A percentile compares a stretch with the other conserved stretches of the same genome.
phyloP scores from a whole-genome alignment of 73 alveolate species.

The Loxodes magnus region DNA sequence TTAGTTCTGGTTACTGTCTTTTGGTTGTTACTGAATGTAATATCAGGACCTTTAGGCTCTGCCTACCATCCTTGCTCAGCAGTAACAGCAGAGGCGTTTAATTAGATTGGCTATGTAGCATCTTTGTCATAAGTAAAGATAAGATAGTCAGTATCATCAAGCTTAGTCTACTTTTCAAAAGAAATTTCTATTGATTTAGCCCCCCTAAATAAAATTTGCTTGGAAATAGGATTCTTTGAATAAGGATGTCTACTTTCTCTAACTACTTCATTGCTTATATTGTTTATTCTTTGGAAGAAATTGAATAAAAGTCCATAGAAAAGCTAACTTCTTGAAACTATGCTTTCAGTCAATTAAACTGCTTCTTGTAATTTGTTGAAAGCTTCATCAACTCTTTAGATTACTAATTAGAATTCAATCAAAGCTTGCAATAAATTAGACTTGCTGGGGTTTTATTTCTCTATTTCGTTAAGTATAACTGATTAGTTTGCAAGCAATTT shows the following conservation, averaged over 20 bases:
- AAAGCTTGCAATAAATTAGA: neutral
- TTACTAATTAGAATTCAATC: conserved; percentile 1
- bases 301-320: neutral
- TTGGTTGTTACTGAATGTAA: neutral
- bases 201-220: neutral
- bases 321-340: neutral
- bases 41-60: conserved; percentile 13
- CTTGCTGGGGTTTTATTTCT: neutral
- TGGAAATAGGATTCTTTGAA: conserved; percentile 1
- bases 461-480: neutral
- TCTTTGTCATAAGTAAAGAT: conserved; percentile 7
- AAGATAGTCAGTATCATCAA: neutral
- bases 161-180: conserved; percentile 5
- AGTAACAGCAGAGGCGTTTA: neutral
- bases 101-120: neutral
- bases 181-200: conserved; percentile 11
- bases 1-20: conserved; percentile 12
- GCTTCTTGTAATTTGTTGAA: neutral
- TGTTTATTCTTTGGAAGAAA: conserved; percentile 1
- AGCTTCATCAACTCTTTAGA: neutral
- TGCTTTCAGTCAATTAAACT: neutral
- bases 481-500: neutral
- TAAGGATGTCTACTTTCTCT: conserved; percentile 12
- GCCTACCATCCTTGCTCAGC: conserved; percentile 11
- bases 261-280: neutral